phyloP scores from a whole-genome alignment of 2,329 filamentous ascomycete species.

The Sclerotinia minor region DNA sequence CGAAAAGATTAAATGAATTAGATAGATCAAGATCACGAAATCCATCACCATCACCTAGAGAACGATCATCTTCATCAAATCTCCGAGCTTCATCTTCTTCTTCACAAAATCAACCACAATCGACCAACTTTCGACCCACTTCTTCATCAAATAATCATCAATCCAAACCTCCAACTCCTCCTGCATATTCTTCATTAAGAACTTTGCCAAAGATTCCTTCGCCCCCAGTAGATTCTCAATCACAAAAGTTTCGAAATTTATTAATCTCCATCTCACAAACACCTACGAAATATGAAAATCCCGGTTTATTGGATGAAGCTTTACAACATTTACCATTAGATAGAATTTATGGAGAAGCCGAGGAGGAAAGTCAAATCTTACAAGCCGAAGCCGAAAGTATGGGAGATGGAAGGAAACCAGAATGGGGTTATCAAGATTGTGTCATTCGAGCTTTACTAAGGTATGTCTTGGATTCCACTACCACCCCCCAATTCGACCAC shows the following conservation, averaged over 20 bases:
- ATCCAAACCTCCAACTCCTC: slow-evolving; percentile 47
- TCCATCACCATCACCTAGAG: slow-evolving; percentile 56
- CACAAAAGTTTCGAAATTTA: slow-evolving; percentile 76
- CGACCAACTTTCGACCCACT: slow-evolving; percentile 47
- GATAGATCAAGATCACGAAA: slow-evolving; percentile 61
- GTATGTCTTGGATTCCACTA: slow-evolving; percentile 51
- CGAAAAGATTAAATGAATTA: slow-evolving; percentile 83
- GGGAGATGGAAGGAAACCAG: slow-evolving; percentile 73
- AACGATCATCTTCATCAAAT: slow-evolving; percentile 53
- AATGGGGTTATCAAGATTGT: slow-evolving; percentile 98
- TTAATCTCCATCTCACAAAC: slow-evolving; percentile 83
- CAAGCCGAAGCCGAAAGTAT: slow-evolving; percentile 86
- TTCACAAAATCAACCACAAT: slow-evolving; percentile 30
- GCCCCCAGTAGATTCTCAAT: slow-evolving; percentile 69
- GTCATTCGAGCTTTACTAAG: slow-evolving; percentile 83
- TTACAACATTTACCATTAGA: slow-evolving; percentile 83
- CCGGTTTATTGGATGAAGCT: slow-evolving; percentile 88
- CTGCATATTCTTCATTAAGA: slow-evolving; percentile 61
- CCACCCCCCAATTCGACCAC: slow-evolving; percentile 26
- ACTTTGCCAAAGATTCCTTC: slow-evolving; percentile 72
- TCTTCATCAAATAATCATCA: slow-evolving; percentile 47
- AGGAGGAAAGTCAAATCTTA: slow-evolving; percentile 87
- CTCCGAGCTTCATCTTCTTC: slow-evolving; percentile 42
- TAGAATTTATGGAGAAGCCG: slow-evolving; percentile 87
- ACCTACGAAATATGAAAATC: slow-evolving; percentile 94